A percentile compares a stretch with the other conserved stretches of the same genome.
Evolutionary conservation across 164 flowering plant species (phyloP).

Genomic region (Aristolochia contorta): DNA sequence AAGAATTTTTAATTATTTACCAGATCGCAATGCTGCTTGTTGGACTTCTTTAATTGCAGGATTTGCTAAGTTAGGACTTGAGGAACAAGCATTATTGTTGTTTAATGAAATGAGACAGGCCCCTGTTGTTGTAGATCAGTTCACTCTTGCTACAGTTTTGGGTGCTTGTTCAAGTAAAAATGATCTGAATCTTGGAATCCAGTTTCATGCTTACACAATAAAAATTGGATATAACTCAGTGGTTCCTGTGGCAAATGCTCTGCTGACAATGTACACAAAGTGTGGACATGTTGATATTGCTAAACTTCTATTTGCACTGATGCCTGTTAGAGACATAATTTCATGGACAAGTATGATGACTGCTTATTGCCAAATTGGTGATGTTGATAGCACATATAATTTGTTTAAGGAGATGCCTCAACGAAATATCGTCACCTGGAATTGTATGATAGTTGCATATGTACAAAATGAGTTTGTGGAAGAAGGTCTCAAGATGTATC

Average conservation of each 20-base stretch:
- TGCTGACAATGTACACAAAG: conserved; percentile 33
- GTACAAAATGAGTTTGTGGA: conserved; percentile 30
- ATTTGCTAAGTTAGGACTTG: conserved; percentile 26
- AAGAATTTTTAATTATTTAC: conserved; percentile 27
- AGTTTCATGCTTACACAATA: conserved; percentile 27
- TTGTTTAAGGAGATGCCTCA: conserved; percentile 34
- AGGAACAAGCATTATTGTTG: conserved; percentile 31
- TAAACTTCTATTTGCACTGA: conserved; percentile 17
- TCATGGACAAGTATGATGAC: conserved; percentile 34
- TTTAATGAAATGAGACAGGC: conserved; percentile 36
- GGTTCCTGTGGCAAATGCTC: conserved; percentile 36
- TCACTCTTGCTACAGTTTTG: conserved; percentile 38
- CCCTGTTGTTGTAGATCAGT: conserved; percentile 28
- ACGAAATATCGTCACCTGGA: conserved; percentile 39
- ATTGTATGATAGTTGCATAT: conserved; percentile 38
- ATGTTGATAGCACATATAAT: conserved; percentile 21
- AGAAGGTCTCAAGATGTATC: conserved; percentile 32
- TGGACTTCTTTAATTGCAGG: conserved; percentile 55
- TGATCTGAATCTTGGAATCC: conserved; percentile 23
- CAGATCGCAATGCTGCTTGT: conserved; percentile 27
- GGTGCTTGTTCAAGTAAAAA: conserved; percentile 31
- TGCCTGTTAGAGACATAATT: conserved; percentile 31
- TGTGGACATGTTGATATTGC: conserved; percentile 22
- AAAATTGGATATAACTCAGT: conserved; percentile 30
- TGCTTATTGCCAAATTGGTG: conserved; percentile 26